Evolutionary conservation across 805 yeast species (phyloP), one percentile per base, ranked within the genome.

Genomic region (Hanseniaspora pseudoguilliermondii): DNA sequence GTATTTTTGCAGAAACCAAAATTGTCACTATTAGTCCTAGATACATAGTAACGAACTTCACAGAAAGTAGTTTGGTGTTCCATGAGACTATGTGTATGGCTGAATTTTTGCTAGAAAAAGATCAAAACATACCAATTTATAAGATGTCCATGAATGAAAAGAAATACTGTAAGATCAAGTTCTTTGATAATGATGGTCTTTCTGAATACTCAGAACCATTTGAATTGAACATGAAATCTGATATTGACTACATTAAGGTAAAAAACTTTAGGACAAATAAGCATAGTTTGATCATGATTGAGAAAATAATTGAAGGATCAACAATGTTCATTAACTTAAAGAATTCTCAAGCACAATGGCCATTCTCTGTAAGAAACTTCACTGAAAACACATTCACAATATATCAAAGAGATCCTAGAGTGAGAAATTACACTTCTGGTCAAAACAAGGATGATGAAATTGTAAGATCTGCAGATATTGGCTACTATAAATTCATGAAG

Each of bases 161-260:
- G 47, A 86, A 84, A 62, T 86, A 84, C 61, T 63, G 89, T 35
- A 68, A 77, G 61, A 60, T 86, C 21, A 78, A 83, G 52, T 80
- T 82, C 58, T 66, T 78, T 7, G 83, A 82, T 5, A 27, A 32
- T 13, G 56, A 40, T 10, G 32, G 39, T 18, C 13, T 15, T 5
- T 71, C 82, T 1, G 73, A 76, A 34, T 88, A 95, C 95, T 86
- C 97, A 0, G 82, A 96, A 0, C 95, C 97, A 1, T 88, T 95
- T 65, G 75, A 77, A 20, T 79, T 93, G 60, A 53, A 46, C 18
- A 46, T 53, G 34, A 53, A 53, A 29, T 80, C 83, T 53, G 95
- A 91, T 63, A 77, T 89, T 48, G 99, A 98, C 5, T 85, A 78
- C 64, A 73, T 93, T 60, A 85, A 91, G 61, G 77, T 88, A 2